Conservation (phyloP, 2,329 filamentous ascomycete genomes). For the Microcyclosporella mali region DNA sequence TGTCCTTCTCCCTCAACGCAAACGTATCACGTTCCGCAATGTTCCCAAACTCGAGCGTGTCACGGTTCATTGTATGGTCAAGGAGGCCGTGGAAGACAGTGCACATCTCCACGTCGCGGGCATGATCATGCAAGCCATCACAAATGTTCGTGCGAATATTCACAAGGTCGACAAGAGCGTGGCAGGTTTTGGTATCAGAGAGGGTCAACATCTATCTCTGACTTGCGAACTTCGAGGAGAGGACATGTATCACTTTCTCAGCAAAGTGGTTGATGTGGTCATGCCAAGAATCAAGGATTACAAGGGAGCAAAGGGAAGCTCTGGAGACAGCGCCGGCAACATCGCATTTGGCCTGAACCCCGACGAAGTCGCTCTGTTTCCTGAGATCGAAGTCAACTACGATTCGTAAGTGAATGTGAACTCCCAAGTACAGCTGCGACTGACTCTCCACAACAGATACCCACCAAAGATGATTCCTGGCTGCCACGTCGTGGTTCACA, state of each 20-base stretch:
- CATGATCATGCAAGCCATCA: slow-evolving; percentile 79
- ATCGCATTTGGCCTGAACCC: slow-evolving; percentile 72
- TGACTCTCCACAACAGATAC: slow-evolving; percentile 44
- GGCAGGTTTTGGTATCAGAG: slow-evolving; percentile 65
- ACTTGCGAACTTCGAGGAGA: slow-evolving; percentile 74
- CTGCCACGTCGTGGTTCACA: slow-evolving; percentile 76
- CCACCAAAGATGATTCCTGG: slow-evolving; percentile 74
- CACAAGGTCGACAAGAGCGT: slow-evolving; percentile 67
- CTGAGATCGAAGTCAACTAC: slow-evolving; percentile 91
- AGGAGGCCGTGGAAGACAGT: slow-evolving; percentile 61
- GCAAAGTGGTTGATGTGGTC: slow-evolving; percentile 84
- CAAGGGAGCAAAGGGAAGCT: slow-evolving; percentile 67
- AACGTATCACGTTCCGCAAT: slow-evolving; percentile 69
- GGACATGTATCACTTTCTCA: slow-evolving; percentile 81
- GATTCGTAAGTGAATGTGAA: slow-evolving; percentile 66
- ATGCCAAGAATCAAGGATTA: slow-evolving; percentile 96
- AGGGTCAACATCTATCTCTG: slow-evolving; percentile 65
- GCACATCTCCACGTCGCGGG: slow-evolving; percentile 74
- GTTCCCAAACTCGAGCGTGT: slow-evolving; percentile 76
- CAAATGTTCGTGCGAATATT: slow-evolving; percentile 64
- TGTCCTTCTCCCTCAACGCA: slow-evolving; percentile 61
- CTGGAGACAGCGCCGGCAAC: slow-evolving; percentile 85
- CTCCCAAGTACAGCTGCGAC: slow-evolving; percentile 9
- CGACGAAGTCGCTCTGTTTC: slow-evolving; percentile 75
- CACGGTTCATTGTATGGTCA: slow-evolving; percentile 70